These are phyloP conservation scores for Trichoderma asperelloides DNA, from an alignment of 495 filamentous ascomycete genomes.

Conservation along the genomic window DNA sequence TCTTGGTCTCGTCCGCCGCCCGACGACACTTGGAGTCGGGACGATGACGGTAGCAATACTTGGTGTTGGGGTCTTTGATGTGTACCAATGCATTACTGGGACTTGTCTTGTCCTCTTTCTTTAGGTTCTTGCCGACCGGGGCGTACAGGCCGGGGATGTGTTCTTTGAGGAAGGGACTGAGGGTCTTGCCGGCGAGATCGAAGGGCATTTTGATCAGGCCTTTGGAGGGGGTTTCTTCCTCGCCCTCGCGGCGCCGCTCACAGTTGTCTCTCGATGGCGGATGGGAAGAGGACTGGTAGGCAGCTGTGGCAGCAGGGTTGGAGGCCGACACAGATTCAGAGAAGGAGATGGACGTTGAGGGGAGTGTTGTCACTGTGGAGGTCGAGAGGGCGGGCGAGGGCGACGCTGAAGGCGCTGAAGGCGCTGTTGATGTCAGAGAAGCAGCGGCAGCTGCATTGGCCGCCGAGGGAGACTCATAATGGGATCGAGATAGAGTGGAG, in stretches of 20 bases:
- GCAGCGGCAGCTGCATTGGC: background rate
- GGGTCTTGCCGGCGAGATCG: conserved; percentile 42
- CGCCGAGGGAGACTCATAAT: background rate
- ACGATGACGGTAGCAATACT: conserved; percentile 91
- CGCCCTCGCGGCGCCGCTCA: conserved; percentile 31
- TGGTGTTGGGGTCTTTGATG: conserved; percentile 60
- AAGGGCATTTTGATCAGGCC: conserved; percentile 38
- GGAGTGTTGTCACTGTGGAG: background rate
- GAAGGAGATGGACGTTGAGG: background rate
- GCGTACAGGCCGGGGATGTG: conserved; percentile 82
- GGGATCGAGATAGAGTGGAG: background rate
- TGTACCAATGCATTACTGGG: conserved; percentile 17
- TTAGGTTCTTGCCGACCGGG: conserved; percentile 41
- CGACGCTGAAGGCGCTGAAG: background rate
- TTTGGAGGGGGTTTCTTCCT: conserved; percentile 26
- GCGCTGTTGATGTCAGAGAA: background rate
- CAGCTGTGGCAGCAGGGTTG: background rate
- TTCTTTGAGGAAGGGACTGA: conserved; percentile 75
- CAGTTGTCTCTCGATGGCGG: conserved; percentile 29
- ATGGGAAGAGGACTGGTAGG: background rate
- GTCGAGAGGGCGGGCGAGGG: background rate
- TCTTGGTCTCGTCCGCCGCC: conserved; percentile 87
- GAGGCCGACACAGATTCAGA: background rate
- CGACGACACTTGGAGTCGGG: conserved; percentile 90
- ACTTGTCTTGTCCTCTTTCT: conserved; percentile 24